A percentile compares a stretch with the other conserved stretches of the same genome.
These are phyloP conservation scores for Penicillium crystallinum DNA, from an alignment of 495 filamentous ascomycete species.

Conservation along the genomic window DNA sequence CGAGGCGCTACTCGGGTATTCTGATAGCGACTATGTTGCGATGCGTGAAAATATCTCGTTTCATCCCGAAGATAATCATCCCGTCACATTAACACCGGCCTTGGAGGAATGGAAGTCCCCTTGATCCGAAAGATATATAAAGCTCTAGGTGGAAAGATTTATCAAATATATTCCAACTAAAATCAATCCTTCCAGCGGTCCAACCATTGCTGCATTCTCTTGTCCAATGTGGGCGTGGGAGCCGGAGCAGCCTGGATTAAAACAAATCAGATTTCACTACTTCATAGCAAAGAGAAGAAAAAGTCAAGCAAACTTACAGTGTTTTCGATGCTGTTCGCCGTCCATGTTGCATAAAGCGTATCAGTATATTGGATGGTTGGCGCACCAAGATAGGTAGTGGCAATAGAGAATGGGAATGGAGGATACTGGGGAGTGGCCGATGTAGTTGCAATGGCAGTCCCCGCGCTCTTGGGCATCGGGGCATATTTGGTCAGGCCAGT, in stretches of 20 bases:
- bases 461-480: constrained; percentile 65
- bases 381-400: constrained; percentile 49
- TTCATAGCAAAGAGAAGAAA: background rate
- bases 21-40: constrained; percentile 92
- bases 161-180: too few species aligned
- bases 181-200: constrained; percentile 31
- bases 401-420: constrained; percentile 56
- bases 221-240: constrained; percentile 23
- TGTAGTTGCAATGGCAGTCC: constrained; percentile 58
- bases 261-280: background rate
- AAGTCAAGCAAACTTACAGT: constrained; percentile 53
- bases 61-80: constrained; percentile 25
- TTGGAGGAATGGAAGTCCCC: constrained; percentile 21
- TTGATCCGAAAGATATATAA: background rate
- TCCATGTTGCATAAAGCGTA: constrained; percentile 55
- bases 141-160: too few species aligned
- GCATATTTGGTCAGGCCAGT: constrained; percentile 63
- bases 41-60: constrained; percentile 82
- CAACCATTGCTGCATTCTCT: constrained; percentile 32
- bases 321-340: constrained; percentile 54
- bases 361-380: constrained; percentile 57
- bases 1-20: constrained; percentile 72
- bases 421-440: constrained; percentile 53
- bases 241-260: constrained; percentile 37
- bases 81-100: constrained; percentile 37